Conservation (phyloP, 305 asterid species). For the Rubia occidens region DNA sequence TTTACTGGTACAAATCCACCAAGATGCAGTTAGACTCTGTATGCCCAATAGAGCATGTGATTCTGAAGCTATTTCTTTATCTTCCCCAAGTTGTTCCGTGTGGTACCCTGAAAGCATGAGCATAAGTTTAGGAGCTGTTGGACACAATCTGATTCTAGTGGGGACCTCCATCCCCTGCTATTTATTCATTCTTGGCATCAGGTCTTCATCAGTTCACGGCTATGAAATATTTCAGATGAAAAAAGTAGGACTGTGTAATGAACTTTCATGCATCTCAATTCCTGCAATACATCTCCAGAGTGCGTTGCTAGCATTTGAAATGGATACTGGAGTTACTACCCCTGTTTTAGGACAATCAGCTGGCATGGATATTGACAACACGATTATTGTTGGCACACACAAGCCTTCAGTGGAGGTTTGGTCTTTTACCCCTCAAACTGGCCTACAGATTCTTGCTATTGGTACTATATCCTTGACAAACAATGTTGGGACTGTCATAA, state of each 20-base stretch:
- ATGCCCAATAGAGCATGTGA: constrained; percentile 47
- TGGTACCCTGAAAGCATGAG: constrained; percentile 71
- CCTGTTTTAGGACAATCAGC: constrained; percentile 24
- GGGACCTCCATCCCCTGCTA: constrained; percentile 78
- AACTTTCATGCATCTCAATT: constrained; percentile 79
- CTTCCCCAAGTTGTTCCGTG: constrained; percentile 51
- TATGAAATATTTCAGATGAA: constrained; percentile 65
- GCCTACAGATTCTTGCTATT: constrained; percentile 54
- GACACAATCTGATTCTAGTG: constrained; percentile 63
- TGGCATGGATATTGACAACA: constrained; percentile 33
- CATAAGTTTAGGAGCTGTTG: constrained; percentile 91
- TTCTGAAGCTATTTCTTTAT: constrained; percentile 45
- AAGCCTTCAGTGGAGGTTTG: constrained; percentile 91
- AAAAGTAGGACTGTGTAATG: constrained; percentile 67
- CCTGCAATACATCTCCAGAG: constrained; percentile 46
- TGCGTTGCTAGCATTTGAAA: constrained; percentile 17
- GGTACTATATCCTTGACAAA: constrained; percentile 72
- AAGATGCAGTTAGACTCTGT: constrained; percentile 68
- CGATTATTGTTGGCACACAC: constrained; percentile 82
- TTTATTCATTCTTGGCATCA: constrained; percentile 69
- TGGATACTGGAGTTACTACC: constrained; percentile 30
- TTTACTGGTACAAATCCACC: constrained; percentile 74
- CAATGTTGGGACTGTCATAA: constrained; percentile 59
- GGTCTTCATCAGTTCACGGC: constrained; percentile 31
- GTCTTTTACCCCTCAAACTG: constrained; percentile 56